A percentile compares a stretch with the other conserved stretches of the same genome.
These are phyloP conservation scores for Zymoseptoria pseudotritici DNA, from an alignment of 2,329 filamentous ascomycete species.

Conservation along the genomic window DNA sequence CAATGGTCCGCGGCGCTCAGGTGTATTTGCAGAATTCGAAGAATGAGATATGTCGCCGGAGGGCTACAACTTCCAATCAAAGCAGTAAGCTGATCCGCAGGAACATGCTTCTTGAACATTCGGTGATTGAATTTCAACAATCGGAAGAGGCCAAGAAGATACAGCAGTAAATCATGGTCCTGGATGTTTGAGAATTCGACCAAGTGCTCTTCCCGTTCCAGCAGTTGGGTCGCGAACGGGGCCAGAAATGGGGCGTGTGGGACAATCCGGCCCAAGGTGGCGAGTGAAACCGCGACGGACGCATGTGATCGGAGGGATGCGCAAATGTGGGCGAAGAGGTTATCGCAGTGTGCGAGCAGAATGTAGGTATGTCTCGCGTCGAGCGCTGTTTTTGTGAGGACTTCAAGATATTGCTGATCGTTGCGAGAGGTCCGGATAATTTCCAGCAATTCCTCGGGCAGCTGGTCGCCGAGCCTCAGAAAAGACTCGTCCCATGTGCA, in stretches of 20 bases:
- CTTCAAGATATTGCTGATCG: slow-evolving; percentile 61
- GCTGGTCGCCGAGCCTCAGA: slow-evolving; percentile 39
- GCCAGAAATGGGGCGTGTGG: slow-evolving; percentile 78
- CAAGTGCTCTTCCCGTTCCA: slow-evolving; percentile 15
- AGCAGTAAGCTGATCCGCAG: slow-evolving; percentile 58
- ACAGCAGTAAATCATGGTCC: slow-evolving; percentile 16
- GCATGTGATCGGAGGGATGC: slow-evolving; percentile 42
- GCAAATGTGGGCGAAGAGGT: slow-evolving; percentile 72
- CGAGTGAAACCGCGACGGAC: slow-evolving; percentile 41
- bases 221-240: slow-evolving; percentile 18
- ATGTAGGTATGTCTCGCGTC: slow-evolving; percentile 61
- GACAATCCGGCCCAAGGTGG: slow-evolving; percentile 70
- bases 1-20: slow-evolving; percentile 74
- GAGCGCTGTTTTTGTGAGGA: slow-evolving; percentile 62
- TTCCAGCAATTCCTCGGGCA: slow-evolving; percentile 64
- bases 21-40: slow-evolving; percentile 72
- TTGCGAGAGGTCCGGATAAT: slow-evolving; percentile 52
- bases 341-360: slow-evolving; percentile 67
- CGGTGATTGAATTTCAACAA: slow-evolving; percentile 68
- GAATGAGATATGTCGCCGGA: slow-evolving; percentile 68
- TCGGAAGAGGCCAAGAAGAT: slow-evolving; percentile 65
- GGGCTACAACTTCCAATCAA: slow-evolving; percentile 55
- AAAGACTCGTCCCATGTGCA: slow-evolving; percentile 26
- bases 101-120: slow-evolving; percentile 58
- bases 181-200: slow-evolving; percentile 7